These are phyloP conservation scores for Clonostachys byssicola DNA, from an alignment of 2,329 filamentous ascomycete species.

Conservation along the genomic window DNA sequence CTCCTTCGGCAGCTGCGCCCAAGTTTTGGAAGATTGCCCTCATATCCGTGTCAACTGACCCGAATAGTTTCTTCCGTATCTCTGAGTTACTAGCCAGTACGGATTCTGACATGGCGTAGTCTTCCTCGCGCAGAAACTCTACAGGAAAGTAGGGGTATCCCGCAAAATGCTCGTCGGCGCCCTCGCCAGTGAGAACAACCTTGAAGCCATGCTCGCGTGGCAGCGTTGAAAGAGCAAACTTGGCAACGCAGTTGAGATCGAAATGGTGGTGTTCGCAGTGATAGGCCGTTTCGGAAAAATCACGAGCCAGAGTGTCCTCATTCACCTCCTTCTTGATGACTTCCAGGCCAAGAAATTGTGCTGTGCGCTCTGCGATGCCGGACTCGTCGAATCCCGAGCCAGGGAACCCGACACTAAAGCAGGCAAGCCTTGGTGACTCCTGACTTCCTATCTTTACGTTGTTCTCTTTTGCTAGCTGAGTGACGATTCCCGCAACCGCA, in stretches of 20 bases:
- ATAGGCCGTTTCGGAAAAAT: constrained; percentile 20
- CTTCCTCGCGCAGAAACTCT: constrained; percentile 44
- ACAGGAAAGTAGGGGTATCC: constrained; percentile 42
- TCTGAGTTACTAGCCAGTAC: constrained; percentile 5
- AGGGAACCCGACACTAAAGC: constrained; percentile 50
- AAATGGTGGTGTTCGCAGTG: constrained; percentile 23
- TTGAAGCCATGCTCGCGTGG: constrained; percentile 41
- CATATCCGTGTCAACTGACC: not conserved
- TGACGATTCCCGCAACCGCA: constrained; percentile 49
- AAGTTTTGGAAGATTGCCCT: not conserved
- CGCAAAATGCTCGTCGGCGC: constrained; percentile 48
- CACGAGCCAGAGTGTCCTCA: constrained; percentile 18
- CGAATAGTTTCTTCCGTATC: not conserved
- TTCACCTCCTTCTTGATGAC: constrained; percentile 14
- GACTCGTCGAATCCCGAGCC: constrained; percentile 45
- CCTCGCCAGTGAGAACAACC: constrained; percentile 49
- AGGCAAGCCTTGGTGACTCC: constrained; percentile 17
- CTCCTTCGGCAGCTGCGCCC: not conserved
- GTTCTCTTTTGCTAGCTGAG: constrained; percentile 41
- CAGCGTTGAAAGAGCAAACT: constrained; percentile 41
- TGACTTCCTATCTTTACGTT: constrained; percentile 40
- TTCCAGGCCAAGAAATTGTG: constrained; percentile 22
- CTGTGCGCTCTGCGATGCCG: constrained; percentile 22
- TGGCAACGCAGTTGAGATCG: constrained; percentile 48
- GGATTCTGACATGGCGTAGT: constrained; percentile 25